Percentiles rank a stretch among this genome's conserved stretches.
phyloP scores from a whole-genome alignment of 2,329 filamentous ascomycete genomes.

The Fusarium camptoceras region DNA sequence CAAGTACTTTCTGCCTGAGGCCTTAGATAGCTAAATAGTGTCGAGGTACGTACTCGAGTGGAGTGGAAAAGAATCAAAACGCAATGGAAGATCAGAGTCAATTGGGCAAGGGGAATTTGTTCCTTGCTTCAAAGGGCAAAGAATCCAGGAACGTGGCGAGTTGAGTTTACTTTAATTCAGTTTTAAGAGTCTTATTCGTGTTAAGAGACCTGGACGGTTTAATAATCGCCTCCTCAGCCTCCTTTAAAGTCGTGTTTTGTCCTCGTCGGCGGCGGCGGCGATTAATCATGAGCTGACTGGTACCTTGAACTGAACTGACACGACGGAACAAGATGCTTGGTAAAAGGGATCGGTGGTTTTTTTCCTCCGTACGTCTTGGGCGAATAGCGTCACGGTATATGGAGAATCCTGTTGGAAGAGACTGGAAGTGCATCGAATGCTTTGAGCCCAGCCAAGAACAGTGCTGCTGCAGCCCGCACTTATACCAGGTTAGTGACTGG shows the following conservation, averaged over 20 bases:
- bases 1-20: slow-evolving; percentile 37
- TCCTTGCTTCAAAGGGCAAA: slow-evolving; percentile 31
- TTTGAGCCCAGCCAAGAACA: slow-evolving; percentile 26
- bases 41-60: slow-evolving; percentile 25
- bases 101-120: slow-evolving; percentile 20
- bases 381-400: slow-evolving; percentile 38
- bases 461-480: slow-evolving; percentile 31
- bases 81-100: slow-evolving; percentile 7
- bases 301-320: slow-evolving; percentile 36
- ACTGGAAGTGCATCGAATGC: slow-evolving; percentile 46
- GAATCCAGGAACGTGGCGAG: slow-evolving; percentile 33
- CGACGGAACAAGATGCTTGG: slow-evolving; percentile 40
- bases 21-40: neutral
- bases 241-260: slow-evolving; percentile 32
- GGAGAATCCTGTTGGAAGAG: slow-evolving; percentile 32
- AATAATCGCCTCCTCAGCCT: slow-evolving; percentile 37
- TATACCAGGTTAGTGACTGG: slow-evolving; percentile 36
- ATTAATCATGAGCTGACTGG: slow-evolving; percentile 46
- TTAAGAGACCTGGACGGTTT: slow-evolving; percentile 13
- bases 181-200: slow-evolving; percentile 10
- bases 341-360: slow-evolving; percentile 32
- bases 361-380: neutral
- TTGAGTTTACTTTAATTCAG: slow-evolving; percentile 23
- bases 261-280: slow-evolving; percentile 32
- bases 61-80: slow-evolving; percentile 11